Percentiles rank a stretch among this genome's conserved stretches.
phyloP scores from a whole-genome alignment of 495 filamentous ascomycete genomes.

The Penicillium ucsense region DNA sequence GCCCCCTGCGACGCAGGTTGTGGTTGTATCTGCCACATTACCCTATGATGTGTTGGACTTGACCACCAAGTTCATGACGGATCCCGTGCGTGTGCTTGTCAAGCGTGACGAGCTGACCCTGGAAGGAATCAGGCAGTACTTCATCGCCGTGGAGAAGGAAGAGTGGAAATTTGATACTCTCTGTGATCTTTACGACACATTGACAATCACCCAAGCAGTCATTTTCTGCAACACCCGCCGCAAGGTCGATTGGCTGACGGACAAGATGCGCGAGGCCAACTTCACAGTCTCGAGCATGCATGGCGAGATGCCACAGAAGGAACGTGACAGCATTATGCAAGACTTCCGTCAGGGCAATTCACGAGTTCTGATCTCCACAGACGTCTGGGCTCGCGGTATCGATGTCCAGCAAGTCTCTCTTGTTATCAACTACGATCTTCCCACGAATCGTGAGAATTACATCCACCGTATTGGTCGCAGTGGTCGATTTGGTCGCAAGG shows the following conservation, averaged over 20 bases:
- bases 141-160: conserved; percentile 98
- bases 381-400: conserved; percentile 96
- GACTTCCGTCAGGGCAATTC: conserved; percentile 96
- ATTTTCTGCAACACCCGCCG: conserved; percentile 99
- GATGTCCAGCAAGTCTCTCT: conserved; percentile 99
- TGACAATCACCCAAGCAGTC: conserved; percentile 98
- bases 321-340: conserved; percentile 97
- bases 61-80: conserved; percentile 99
- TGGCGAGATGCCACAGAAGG: conserved; percentile 96
- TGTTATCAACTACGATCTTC: conserved; percentile 98
- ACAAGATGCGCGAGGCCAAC: conserved; percentile 96
- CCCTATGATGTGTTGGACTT: conserved; percentile 98
- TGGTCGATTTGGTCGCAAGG: conserved; percentile 94
- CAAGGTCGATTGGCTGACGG: conserved; percentile 99
- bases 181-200: conserved; percentile 96
- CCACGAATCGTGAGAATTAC: conserved; percentile 99
- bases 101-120: conserved; percentile 99
- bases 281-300: conserved; percentile 99
- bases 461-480: conserved; percentile 96
- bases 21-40: conserved; percentile 93
- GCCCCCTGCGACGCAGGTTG: conserved; percentile 91
- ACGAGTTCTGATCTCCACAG: conserved; percentile 94
- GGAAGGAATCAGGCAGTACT: conserved; percentile 98
- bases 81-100: conserved; percentile 96
- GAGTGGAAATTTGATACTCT: conserved; percentile 99